These are phyloP conservation scores for Salicornia ramosissima DNA, from an alignment of 148 eudicot species.

Conservation along the genomic window DNA sequence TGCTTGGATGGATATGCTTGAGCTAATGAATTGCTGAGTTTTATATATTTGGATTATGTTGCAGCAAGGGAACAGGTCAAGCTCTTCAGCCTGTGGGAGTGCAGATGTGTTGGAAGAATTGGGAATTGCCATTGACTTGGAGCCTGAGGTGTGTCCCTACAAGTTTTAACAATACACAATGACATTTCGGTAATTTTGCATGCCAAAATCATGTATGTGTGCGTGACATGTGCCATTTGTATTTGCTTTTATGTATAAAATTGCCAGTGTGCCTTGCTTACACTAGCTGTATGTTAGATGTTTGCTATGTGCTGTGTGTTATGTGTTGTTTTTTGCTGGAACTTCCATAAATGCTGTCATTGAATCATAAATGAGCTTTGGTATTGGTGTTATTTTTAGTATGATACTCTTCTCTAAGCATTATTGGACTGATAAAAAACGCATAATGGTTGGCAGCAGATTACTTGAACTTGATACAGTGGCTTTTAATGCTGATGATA, in stretches of 20 bases:
- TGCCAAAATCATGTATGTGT: too few species aligned
- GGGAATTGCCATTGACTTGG: slow-evolving; percentile 77
- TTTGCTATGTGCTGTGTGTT: neutral
- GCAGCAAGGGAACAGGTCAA: slow-evolving; percentile 98
- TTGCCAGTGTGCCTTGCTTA: too few species aligned
- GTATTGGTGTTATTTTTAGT: slow-evolving; percentile 10
- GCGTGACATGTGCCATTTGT: slow-evolving; percentile 59
- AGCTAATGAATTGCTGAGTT: neutral
- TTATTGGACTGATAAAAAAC: slow-evolving; percentile 1
- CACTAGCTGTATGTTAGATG: neutral
- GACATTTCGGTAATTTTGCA: too few species aligned
- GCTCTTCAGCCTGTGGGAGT: slow-evolving; percentile 99
- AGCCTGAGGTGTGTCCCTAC: slow-evolving; percentile 70
- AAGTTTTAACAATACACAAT: too few species aligned
- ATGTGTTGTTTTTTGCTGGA: slow-evolving; percentile 7
- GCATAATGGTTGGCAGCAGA: slow-evolving; percentile 1
- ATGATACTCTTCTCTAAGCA: neutral
- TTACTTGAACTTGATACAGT: neutral
- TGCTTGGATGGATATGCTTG: neutral
- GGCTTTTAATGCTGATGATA: slow-evolving; percentile 10
- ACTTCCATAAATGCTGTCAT: neutral
- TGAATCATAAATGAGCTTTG: slow-evolving; percentile 16
- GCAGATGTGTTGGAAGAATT: slow-evolving; percentile 92
- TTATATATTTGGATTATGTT: slow-evolving; percentile 12
- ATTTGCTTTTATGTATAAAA: neutral